Evolutionary conservation across 2,329 filamentous ascomycete genomes (phyloP).

Genomic region (Colletotrichum scovillei): DNA sequence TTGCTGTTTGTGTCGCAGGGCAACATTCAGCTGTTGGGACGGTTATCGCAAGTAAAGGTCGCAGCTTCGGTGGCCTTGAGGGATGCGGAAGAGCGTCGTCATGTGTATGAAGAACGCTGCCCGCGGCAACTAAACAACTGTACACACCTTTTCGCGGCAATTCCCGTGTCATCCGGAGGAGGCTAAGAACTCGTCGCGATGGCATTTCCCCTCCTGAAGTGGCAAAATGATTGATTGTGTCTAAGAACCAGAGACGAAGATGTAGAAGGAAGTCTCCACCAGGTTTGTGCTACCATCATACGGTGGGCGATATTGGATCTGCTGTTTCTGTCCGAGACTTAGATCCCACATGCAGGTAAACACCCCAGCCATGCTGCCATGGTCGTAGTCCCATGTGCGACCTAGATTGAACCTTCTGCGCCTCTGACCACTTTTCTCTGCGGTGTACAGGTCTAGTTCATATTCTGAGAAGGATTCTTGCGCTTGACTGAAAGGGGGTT

Average conservation of each 20-base stretch:
- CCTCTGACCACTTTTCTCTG: too few species aligned
- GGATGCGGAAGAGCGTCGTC: background rate
- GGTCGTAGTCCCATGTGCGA: background rate
- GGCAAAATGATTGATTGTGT: background rate
- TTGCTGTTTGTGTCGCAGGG: too few species aligned
- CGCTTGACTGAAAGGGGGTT: background rate
- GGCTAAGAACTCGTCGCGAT: too few species aligned
- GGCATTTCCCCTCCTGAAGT: background rate
- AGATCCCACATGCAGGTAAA: background rate
- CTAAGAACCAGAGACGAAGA: background rate
- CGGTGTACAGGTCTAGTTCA: too few species aligned
- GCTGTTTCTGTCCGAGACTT: background rate
- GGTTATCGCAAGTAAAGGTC: constrained; percentile 33
- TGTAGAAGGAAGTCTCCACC: background rate
- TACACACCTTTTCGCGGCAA: too few species aligned
- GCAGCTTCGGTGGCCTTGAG: background rate
- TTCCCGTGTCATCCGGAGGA: too few species aligned
- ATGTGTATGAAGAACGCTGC: too few species aligned
- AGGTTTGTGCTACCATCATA: constrained; percentile 1
- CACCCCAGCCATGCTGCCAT: background rate
- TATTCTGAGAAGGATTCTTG: background rate
- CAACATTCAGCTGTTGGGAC: background rate
- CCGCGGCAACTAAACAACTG: too few species aligned
- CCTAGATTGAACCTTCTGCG: background rate
- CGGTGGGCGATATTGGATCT: background rate